A percentile compares a stretch with the other conserved stretches of the same genome.
These are phyloP conservation scores for Cetradonia linearis DNA, from an alignment of 495 filamentous ascomycete species.

Conservation along the genomic window DNA sequence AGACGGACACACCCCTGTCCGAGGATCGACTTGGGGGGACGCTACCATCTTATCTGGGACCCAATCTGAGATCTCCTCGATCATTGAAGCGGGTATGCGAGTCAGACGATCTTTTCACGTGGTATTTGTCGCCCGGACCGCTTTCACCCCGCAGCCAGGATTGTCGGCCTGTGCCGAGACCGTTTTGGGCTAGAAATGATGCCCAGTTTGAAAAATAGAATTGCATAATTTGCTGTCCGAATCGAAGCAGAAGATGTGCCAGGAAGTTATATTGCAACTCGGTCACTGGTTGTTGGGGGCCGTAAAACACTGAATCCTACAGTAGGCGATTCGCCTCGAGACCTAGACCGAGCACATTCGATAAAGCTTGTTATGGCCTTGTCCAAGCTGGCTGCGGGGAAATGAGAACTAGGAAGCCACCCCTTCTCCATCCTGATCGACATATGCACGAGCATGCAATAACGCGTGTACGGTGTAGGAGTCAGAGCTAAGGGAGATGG, in stretches of 20 bases:
- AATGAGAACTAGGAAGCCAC: not conserved
- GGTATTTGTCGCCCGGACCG: conserved; percentile 8
- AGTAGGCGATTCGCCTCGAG: not conserved
- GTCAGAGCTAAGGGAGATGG: not conserved
- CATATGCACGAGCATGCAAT: conserved; percentile 16
- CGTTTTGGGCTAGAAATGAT: conserved; percentile 1
- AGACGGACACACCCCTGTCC: not conserved
- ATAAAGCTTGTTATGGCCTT: not conserved
- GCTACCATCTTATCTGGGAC: not conserved
- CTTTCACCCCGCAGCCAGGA: not conserved
- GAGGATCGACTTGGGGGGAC: not conserved
- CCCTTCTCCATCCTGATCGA: conserved; percentile 6
- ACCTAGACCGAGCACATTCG: not conserved
- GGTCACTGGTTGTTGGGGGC: not conserved
- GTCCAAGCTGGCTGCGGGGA: conserved; percentile 13
- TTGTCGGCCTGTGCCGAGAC: conserved; percentile 5
- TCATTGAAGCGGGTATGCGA: conserved; percentile 12
- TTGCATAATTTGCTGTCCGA: not conserved
- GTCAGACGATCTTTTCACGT: conserved; percentile 7
- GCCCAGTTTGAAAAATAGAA: not conserved
- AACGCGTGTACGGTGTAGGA: conserved; percentile 5
- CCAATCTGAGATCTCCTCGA: conserved; percentile 4
- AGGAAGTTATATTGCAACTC: not conserved
- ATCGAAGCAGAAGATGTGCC: not conserved
- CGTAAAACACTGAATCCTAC: not conserved